Percentiles rank a stretch among this genome's conserved stretches.
Conservation (phyloP, 108 stramenopile species). For the Tribonema minus region DNA sequence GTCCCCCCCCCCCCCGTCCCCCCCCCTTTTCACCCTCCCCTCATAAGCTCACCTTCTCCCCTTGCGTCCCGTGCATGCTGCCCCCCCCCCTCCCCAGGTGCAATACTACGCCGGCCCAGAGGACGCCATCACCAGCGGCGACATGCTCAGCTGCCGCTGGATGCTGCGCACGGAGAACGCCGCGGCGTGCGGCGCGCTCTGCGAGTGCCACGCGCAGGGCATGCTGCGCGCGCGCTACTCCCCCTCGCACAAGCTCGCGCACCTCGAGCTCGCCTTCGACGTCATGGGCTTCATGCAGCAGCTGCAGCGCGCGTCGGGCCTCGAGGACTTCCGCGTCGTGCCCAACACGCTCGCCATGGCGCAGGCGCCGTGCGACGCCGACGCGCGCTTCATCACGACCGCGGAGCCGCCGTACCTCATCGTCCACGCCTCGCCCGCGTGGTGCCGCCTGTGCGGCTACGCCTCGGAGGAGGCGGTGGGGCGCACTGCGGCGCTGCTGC, state of each 20-base stretch:
- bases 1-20: no score
- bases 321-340: slow-evolving; percentile 1
- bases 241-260: slow-evolving; percentile 71
- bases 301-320: slow-evolving; percentile 64
- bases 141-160: slow-evolving; percentile 89
- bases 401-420: slow-evolving; percentile 16
- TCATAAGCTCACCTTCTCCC: no score
- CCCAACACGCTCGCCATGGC: slow-evolving; percentile 45
- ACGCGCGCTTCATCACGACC: not conserved
- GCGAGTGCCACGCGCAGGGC: slow-evolving; percentile 76
- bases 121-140: slow-evolving; percentile 72
- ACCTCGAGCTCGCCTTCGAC: slow-evolving; percentile 87
- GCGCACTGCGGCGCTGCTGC: no score
- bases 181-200: slow-evolving; percentile 68
- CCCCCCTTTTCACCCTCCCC: no score
- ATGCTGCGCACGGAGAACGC: slow-evolving; percentile 82
- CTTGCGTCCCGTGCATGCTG: no score
- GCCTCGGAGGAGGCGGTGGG: slow-evolving; percentile 26
- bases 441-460: slow-evolving; percentile 24
- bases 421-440: not conserved
- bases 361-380: not conserved
- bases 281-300: slow-evolving; percentile 97
- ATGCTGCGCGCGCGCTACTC: slow-evolving; percentile 91
- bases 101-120: no score
- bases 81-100: slow-evolving; percentile 73